These are phyloP conservation scores for Blepharisma japonicum DNA, from an alignment of 73 alveolate genomes.

Conservation along the genomic window DNA sequence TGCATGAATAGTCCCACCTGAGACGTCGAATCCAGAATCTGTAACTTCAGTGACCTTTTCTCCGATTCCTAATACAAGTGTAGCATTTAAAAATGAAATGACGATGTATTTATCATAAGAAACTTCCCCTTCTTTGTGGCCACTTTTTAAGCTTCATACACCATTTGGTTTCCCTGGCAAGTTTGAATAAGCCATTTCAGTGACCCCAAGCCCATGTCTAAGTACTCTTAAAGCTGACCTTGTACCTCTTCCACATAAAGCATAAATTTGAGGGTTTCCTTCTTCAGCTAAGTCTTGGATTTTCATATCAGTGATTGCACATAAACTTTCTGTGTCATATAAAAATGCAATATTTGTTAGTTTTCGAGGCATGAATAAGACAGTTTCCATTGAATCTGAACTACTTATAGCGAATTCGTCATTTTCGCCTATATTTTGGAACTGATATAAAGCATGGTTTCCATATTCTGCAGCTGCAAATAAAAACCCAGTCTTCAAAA, in stretches of 20 bases:
- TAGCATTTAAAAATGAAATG: slow-evolving; percentile 81
- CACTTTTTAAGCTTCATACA: slow-evolving; percentile 84
- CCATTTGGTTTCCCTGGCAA: slow-evolving; percentile 96
- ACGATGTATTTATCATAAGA: slow-evolving; percentile 89
- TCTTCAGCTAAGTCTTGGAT: slow-evolving; percentile 87
- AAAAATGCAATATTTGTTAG: slow-evolving; percentile 49
- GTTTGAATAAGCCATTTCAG: slow-evolving; percentile 84
- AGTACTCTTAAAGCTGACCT: slow-evolving; percentile 86
- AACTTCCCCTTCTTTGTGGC: slow-evolving; percentile 38
- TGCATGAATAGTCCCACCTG: slow-evolving; percentile 63
- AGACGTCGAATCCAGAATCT: slow-evolving; percentile 69
- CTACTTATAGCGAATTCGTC: slow-evolving; percentile 75
- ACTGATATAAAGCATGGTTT: slow-evolving; percentile 81
- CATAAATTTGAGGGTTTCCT: slow-evolving; percentile 92
- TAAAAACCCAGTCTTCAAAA: slow-evolving; percentile 80
- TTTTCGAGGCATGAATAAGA: slow-evolving; percentile 48
- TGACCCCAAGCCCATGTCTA: slow-evolving; percentile 93
- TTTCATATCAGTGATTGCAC: slow-evolving; percentile 87
- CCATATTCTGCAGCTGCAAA: slow-evolving; percentile 97
- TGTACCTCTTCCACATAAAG: slow-evolving; percentile 92
- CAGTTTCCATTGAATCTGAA: slow-evolving; percentile 52
- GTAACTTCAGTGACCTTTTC: slow-evolving; percentile 78
- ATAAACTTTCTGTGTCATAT: slow-evolving; percentile 59
- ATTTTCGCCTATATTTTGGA: slow-evolving; percentile 72
- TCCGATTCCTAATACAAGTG: slow-evolving; percentile 90